These are phyloP conservation scores for Nicotiana tomentosiformis DNA, from an alignment of 257 asterid species.

Conservation along the genomic window DNA sequence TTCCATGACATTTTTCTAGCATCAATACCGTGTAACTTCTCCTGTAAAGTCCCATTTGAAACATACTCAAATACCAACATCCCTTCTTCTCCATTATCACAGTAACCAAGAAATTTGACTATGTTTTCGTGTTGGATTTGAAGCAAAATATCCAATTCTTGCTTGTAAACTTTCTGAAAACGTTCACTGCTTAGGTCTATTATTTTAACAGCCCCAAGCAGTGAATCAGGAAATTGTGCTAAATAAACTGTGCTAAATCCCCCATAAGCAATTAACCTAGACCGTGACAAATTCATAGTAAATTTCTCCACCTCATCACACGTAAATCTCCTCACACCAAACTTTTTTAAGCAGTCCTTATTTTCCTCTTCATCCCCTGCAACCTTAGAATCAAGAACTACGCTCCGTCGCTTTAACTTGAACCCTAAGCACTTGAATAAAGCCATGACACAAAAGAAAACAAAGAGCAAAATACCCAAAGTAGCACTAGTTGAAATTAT, in stretches of 20 bases:
- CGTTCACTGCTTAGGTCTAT: slow-evolving; percentile 44
- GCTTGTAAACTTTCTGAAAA: slow-evolving; percentile 34
- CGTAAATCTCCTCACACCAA: not conserved
- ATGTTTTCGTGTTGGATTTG: slow-evolving; percentile 44
- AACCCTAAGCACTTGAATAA: not conserved
- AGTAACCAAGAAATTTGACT: slow-evolving; percentile 47
- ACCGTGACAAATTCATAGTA: slow-evolving; percentile 31
- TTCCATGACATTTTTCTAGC: slow-evolving; percentile 37
- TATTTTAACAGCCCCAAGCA: slow-evolving; percentile 49
- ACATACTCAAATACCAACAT: slow-evolving; percentile 43
- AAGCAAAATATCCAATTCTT: slow-evolving; percentile 49
- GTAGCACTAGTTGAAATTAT: not conserved
- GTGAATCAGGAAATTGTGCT: slow-evolving; percentile 36
- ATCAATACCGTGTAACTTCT: slow-evolving; percentile 32
- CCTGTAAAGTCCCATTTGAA: slow-evolving; percentile 53
- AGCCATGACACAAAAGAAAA: not conserved
- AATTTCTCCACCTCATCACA: slow-evolving; percentile 41
- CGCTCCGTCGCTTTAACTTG: not conserved
- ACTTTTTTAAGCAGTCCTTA: not conserved
- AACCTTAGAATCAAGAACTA: not conserved
- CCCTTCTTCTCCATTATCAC: slow-evolving; percentile 44
- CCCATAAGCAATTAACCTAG: slow-evolving; percentile 54
- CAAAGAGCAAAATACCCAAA: not conserved
- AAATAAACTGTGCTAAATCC: slow-evolving; percentile 74
- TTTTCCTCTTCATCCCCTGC: not conserved